Evolutionary conservation across 352 stramenopile genomes (phyloP), one percentile per base, ranked within the genome.

Genomic region (Phytophthora ramorum): DNA sequence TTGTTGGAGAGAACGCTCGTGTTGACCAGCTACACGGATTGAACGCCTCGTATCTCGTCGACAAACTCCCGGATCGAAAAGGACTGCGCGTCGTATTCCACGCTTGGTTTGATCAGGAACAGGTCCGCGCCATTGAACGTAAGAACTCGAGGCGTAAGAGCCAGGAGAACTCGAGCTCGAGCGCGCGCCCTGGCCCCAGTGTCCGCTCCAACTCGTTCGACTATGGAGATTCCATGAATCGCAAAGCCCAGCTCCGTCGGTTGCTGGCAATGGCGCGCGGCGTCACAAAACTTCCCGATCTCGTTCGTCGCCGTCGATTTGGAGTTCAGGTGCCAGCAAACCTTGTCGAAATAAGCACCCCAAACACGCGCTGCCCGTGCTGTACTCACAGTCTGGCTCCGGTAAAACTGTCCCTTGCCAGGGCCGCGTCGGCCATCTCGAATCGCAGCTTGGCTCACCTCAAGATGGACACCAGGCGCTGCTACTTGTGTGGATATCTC

Each of bases 281-380:
- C 22, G 49, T 82, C 16, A 68, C 74, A 0, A 53, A 53, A 7
- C 44, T 89, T 4, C 55, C 69, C 17, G 38, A 61, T 4, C 56
- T 87, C 24, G 62, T 89, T 7, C 75, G 70, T 4, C 75, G 78
- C 3, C 53, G 71, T 4, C 70, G 80, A 0, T 71, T 87, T 2
- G 75, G 73, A 7, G 63, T 78, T 0, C 80, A 87, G 35, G 67
- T 87, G 47, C 51, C 55, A 19, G 57, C 51, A 2, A 52, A 62
- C 17, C 26, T 53, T 19, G 53, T 22, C 22, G 28, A 53, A 0
- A 32, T 74, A 17, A 20, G 56, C 5, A 46, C 65, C 7, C 49
- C 62, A 2, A 89, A 84, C 44, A 20, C 58, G n/a, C 69, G 71
- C 24, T 89, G 80, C 34, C 64, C 69, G 19, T 72, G 69, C 45